phyloP scores from a whole-genome alignment of 495 filamentous ascomycete genomes.

The Penicillium ochrochloron region DNA sequence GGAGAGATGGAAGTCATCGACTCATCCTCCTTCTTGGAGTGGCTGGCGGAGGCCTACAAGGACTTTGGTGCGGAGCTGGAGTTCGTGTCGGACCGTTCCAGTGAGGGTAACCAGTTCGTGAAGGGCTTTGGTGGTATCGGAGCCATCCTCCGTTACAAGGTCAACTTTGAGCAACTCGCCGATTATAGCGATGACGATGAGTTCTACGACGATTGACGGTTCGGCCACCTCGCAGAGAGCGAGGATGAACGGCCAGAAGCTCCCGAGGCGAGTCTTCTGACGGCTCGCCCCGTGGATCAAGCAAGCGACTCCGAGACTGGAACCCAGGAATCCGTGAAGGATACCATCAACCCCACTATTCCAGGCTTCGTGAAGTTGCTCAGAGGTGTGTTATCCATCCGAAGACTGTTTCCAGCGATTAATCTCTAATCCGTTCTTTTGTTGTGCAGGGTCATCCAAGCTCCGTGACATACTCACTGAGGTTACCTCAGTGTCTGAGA shows the following conservation, averaged over 20 bases:
- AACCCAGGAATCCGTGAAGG: constrained; percentile 41
- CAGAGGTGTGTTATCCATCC: constrained; percentile 37
- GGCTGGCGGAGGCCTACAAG: constrained; percentile 97
- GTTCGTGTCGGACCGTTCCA: constrained; percentile 95
- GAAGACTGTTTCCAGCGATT: no score
- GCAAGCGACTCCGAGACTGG: constrained; percentile 43
- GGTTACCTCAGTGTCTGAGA: constrained; percentile 34
- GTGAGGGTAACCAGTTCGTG: constrained; percentile 98
- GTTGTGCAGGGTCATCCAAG: constrained; percentile 50
- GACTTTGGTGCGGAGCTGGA: constrained; percentile 96
- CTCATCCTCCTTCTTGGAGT: constrained; percentile 91
- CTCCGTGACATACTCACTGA: constrained; percentile 43
- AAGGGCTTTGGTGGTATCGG: constrained; percentile 99
- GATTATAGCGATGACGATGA: constrained; percentile 97
- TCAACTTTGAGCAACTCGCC: constrained; percentile 98
- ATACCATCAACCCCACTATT: constrained; percentile 35
- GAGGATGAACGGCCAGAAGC: constrained; percentile 83
- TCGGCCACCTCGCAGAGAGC: constrained; percentile 83
- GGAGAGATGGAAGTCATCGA: constrained; percentile 94
- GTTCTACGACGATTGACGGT: constrained; percentile 99
- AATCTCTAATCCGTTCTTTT: background rate
- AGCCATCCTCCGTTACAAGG: constrained; percentile 96
- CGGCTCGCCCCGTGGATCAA: constrained; percentile 56
- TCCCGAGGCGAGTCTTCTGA: constrained; percentile 64
- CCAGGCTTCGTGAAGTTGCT: constrained; percentile 44